Conservation (phyloP, 495 filamentous ascomycete species). For the Xylaria telfairii region DNA sequence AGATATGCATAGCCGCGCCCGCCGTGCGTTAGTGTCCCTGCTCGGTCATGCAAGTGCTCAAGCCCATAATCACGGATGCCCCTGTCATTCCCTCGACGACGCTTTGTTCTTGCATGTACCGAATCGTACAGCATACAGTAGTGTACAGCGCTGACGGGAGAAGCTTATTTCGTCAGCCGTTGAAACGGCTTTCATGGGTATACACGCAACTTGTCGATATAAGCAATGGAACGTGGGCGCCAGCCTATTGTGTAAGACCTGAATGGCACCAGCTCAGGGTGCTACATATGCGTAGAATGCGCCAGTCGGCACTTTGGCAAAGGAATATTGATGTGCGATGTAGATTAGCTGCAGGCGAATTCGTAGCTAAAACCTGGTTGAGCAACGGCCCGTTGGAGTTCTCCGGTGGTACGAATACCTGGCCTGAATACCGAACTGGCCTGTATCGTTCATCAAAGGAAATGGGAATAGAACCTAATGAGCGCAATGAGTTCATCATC, state of each 20-base stretch:
- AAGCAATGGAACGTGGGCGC: conserved; percentile 4
- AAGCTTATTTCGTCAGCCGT: conserved; percentile 28
- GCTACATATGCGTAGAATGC: conserved; percentile 5
- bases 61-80: conserved; percentile 38
- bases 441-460: not conserved
- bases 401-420: not conserved
- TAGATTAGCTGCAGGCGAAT: conserved; percentile 1
- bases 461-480: not conserved
- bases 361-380: conserved; percentile 12
- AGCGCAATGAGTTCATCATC: not conserved
- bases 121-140: not conserved
- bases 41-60: conserved; percentile 46
- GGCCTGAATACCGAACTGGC: no score
- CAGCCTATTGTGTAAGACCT: conserved; percentile 8
- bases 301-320: not conserved
- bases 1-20: conserved; percentile 50
- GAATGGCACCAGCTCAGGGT: not conserved
- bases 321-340: not conserved
- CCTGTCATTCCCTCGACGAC: conserved; percentile 29
- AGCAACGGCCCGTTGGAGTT: conserved; percentile 16
- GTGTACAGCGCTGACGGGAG: conserved; percentile 28
- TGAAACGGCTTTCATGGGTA: conserved; percentile 24
- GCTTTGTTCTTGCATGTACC: conserved; percentile 15
- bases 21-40: conserved; percentile 46
- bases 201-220: not conserved